Conservation (phyloP, 2,329 filamentous ascomycete genomes). For the Microdochium paspali region DNA sequence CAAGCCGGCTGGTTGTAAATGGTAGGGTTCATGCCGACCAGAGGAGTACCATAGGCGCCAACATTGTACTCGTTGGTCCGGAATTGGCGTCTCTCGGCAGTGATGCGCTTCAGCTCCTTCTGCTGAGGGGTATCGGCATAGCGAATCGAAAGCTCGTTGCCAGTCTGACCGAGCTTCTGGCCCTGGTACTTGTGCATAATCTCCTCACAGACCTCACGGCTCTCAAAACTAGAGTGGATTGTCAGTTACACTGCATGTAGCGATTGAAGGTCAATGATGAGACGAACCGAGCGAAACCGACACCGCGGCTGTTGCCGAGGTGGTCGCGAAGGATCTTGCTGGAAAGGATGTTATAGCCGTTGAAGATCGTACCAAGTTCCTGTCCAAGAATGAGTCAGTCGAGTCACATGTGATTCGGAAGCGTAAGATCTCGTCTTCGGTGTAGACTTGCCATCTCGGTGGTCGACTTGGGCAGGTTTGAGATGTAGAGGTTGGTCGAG, state of each 20-base stretch:
- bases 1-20: constrained; percentile 31
- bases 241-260: too few relatives aligned
- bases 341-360: constrained; percentile 75
- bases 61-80: constrained; percentile 92
- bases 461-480: constrained; percentile 86
- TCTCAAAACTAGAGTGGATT: constrained; percentile 90
- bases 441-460: constrained; percentile 67
- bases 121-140: constrained; percentile 96
- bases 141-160: constrained; percentile 81
- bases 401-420: neutral
- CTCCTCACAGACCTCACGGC: constrained; percentile 79
- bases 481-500: constrained; percentile 96
- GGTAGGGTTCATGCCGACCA: constrained; percentile 45
- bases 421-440: neutral
- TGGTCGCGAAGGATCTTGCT: constrained; percentile 91
- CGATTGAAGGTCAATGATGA: too few relatives aligned
- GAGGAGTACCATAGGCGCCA: constrained; percentile 55
- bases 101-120: constrained; percentile 93
- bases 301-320: constrained; percentile 87
- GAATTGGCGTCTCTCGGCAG: constrained; percentile 89
- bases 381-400: constrained; percentile 20
- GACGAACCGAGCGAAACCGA: constrained; percentile 87
- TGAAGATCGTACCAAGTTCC: constrained; percentile 72
- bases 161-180: constrained; percentile 63
- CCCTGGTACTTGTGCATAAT: constrained; percentile 85